Conservation (phyloP, 306 rosid species). For the Vicia sativa region DNA sequence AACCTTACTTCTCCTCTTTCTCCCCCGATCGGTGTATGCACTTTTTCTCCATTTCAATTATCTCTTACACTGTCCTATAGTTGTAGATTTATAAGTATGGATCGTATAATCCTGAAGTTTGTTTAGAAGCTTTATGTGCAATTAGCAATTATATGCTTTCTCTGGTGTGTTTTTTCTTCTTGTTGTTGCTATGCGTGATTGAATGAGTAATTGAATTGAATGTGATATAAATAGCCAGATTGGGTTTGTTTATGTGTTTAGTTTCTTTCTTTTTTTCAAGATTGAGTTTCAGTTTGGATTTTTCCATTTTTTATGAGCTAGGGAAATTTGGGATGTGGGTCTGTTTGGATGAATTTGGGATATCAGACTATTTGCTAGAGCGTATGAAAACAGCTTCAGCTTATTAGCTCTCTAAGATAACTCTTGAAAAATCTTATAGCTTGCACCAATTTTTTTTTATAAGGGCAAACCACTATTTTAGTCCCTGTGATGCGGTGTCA, state of each 20-base stretch:
- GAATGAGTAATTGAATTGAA: constrained; percentile 7
- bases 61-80: not conserved
- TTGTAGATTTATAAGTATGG: not conserved
- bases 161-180: too few relatives aligned
- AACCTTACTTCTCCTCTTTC: constrained; percentile 34
- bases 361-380: not conserved
- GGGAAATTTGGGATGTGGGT: not conserved
- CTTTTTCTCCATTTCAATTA: constrained; percentile 9
- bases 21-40: constrained; percentile 46
- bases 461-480: too few relatives aligned
- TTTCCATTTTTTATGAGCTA: not conserved
- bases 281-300: constrained; percentile 2
- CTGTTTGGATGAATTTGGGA: not conserved
- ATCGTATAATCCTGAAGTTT: constrained; percentile 4
- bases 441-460: not conserved
- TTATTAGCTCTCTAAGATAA: not conserved
- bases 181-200: too few relatives aligned
- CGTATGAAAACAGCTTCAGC: not conserved
- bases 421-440: not conserved
- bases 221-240: not conserved
- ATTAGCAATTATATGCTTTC: too few relatives aligned
- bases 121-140: too few relatives aligned
- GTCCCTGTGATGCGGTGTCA: too few relatives aligned
- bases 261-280: not conserved
- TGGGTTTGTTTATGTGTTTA: not conserved